Conservation (phyloP, 768 basidiomycete species). For the Tricholomella constricta region DNA sequence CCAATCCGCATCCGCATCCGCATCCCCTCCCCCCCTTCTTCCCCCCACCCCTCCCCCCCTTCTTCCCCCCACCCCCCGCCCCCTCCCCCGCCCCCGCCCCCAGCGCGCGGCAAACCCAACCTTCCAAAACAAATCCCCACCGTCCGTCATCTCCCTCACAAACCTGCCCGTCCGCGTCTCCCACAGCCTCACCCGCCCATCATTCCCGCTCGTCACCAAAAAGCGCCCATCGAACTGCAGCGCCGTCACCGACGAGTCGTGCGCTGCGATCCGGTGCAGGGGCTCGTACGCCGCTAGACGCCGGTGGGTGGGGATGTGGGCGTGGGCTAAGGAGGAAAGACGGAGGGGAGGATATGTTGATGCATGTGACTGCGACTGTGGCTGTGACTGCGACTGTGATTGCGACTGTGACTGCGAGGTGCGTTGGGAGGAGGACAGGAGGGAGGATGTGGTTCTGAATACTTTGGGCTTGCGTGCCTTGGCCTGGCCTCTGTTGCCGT, state of each 20-base stretch:
- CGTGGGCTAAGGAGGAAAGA: not conserved
- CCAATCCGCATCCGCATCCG: conserved; percentile 5
- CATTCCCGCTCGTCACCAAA: conserved; percentile 84
- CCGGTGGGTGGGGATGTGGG: not conserved
- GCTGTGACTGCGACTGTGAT: too few species aligned
- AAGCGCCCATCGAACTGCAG: conserved; percentile 87
- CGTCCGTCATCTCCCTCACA: conserved; percentile 77
- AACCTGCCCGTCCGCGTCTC: conserved; percentile 64
- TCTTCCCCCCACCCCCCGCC: too few species aligned
- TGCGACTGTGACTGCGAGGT: too few species aligned
- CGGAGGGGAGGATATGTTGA: not conserved
- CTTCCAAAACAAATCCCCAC: conserved; percentile 87
- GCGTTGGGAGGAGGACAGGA: too few species aligned
- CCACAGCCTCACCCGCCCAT: conserved; percentile 78
- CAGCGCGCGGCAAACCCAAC: conserved; percentile 57
- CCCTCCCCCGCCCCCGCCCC: too few species aligned
- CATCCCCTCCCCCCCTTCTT: conserved; percentile 7
- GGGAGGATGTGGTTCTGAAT: too few species aligned
- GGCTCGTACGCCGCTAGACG: conserved; percentile 32
- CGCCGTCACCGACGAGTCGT: conserved; percentile 85
- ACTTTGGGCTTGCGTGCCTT: too few species aligned
- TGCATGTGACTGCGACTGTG: too few species aligned
- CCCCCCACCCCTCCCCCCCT: too few species aligned
- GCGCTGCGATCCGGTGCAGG: conserved; percentile 76
- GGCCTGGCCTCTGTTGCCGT: too few species aligned